Conservation (phyloP, 202 grass and related monocot genomes). For the Dendrocalamus latiflorus region DNA sequence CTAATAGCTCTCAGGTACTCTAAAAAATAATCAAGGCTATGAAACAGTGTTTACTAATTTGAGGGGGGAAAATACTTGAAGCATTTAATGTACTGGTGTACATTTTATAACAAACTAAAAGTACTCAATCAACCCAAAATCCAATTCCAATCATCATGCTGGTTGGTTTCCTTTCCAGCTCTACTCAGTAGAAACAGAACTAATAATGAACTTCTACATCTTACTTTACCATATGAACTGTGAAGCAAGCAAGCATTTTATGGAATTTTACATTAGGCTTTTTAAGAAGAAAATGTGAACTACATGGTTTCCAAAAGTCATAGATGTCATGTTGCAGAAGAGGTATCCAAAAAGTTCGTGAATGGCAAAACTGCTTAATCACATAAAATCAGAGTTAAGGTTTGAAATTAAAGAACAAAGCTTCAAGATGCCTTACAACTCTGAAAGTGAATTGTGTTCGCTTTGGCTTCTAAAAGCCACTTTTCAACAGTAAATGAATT, state of each 20-base stretch:
- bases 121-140: neutral
- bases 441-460: slow-evolving; percentile 62
- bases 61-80: neutral
- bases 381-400: neutral
- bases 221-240: neutral
- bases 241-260: neutral
- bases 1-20: neutral
- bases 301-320: neutral
- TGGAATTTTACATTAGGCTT: neutral
- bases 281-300: neutral
- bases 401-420: slow-evolving; percentile 17
- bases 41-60: neutral
- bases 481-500: too few relatives aligned
- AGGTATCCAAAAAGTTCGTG: neutral
- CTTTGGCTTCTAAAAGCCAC: too few relatives aligned
- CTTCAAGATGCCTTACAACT: slow-evolving; percentile 63
- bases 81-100: neutral
- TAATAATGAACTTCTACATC: neutral
- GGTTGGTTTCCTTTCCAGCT: neutral
- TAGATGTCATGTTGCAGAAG: neutral
- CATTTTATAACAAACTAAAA: neutral
- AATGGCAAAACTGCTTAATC: neutral
- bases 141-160: neutral
- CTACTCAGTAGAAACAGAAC: neutral
- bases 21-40: neutral